phyloP scores from a whole-genome alignment of 371 early-diverging fungal genomes.

The Mucor piriformis region DNA sequence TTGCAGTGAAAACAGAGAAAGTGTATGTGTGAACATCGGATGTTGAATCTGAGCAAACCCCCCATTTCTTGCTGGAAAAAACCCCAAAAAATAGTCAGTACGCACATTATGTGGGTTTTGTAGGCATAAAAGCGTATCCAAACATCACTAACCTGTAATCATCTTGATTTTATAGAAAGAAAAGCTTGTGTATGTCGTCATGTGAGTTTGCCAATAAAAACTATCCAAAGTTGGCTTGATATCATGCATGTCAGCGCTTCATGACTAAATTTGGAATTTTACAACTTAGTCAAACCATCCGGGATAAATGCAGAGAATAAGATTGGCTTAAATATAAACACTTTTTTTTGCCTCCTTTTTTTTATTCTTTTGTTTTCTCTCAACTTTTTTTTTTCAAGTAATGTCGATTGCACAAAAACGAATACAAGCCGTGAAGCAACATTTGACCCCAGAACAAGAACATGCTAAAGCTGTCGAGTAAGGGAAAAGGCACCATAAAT shows the following conservation, averaged over 20 bases:
- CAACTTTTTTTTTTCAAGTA: background rate
- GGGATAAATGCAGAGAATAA: conserved; percentile 11
- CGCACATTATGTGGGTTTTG: too few species aligned
- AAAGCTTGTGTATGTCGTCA: too few species aligned
- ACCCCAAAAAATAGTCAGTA: too few species aligned
- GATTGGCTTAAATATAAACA: conserved; percentile 7
- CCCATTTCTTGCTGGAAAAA: too few species aligned
- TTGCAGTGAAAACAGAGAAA: too few species aligned
- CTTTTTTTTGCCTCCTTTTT: background rate
- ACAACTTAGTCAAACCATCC: conserved; percentile 11
- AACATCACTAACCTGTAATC: too few species aligned
- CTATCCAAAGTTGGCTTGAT: conserved; percentile 12
- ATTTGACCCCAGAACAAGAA: conserved; percentile 25
- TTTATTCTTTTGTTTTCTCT: background rate
- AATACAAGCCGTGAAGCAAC: conserved; percentile 29
- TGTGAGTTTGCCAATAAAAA: background rate
- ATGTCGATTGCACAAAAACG: conserved; percentile 20
- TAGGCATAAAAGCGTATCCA: too few species aligned
- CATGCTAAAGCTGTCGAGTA: conserved; percentile 38
- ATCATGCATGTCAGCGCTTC: conserved; percentile 4
- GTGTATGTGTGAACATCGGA: too few species aligned
- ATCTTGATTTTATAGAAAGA: too few species aligned
- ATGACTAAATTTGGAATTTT: conserved; percentile 16
- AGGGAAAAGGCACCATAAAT: background rate
- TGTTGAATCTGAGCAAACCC: too few species aligned